These are phyloP conservation scores for Hymenoscyphus linearis DNA, from an alignment of 2,329 filamentous ascomycete genomes.

Conservation along the genomic window DNA sequence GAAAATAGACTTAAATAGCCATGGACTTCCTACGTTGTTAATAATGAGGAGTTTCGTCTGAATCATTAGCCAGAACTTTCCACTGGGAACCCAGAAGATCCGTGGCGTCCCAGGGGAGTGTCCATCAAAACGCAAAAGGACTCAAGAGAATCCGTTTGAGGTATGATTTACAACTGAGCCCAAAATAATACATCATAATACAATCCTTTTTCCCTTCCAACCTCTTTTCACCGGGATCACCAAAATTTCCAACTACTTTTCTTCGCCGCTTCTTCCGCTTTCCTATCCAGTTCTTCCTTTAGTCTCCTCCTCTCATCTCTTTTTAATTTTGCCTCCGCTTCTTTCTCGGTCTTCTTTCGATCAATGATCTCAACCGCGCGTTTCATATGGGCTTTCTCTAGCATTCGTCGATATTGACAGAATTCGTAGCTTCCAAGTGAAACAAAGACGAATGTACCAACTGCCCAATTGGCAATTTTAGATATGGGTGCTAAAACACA, in stretches of 20 bases:
- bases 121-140: neutral
- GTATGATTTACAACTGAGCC: neutral
- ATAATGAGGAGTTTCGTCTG: too few relatives aligned
- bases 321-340: conserved; percentile 39
- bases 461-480: conserved; percentile 78
- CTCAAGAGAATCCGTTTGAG: neutral
- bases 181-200: conserved; percentile 1
- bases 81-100: too few relatives aligned
- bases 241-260: conserved; percentile 29
- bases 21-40: too few relatives aligned
- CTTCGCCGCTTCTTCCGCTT: conserved; percentile 24
- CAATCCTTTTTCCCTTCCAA: neutral
- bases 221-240: conserved; percentile 14
- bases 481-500: conserved; percentile 47
- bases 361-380: conserved; percentile 78
- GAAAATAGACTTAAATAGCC: too few relatives aligned
- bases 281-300: conserved; percentile 39
- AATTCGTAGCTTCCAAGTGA: conserved; percentile 76
- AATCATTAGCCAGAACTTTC: too few relatives aligned
- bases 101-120: too few relatives aligned
- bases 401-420: conserved; percentile 68
- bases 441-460: conserved; percentile 65
- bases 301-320: conserved; percentile 38
- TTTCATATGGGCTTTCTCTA: conserved; percentile 79
- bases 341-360: conserved; percentile 63